phyloP scores from a whole-genome alignment of 2,329 filamentous ascomycete species.

The Pleochaeta shiraiana region DNA sequence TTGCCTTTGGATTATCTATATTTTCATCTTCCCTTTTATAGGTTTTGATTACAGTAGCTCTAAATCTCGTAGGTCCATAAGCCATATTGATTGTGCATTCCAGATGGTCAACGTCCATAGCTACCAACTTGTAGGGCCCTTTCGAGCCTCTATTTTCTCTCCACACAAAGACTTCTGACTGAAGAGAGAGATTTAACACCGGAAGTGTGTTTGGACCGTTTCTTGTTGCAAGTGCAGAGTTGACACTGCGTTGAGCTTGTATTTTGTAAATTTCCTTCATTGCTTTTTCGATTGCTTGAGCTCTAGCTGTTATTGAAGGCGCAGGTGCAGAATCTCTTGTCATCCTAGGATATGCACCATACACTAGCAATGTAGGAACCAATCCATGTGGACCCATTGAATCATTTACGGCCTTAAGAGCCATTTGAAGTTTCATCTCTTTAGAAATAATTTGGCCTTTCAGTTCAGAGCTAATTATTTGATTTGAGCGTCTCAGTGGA shows the following conservation, averaged over 20 bases:
- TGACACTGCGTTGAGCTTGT: not conserved
- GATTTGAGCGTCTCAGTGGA: not conserved
- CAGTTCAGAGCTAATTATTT: not conserved
- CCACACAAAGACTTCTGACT: not conserved
- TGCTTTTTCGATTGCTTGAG: slow-evolving; percentile 6
- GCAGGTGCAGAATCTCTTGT: not conserved
- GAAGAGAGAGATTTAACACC: not conserved
- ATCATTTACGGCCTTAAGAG: not conserved
- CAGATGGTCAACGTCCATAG: not conserved
- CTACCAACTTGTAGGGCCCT: slow-evolving; percentile 2
- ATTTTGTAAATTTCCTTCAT: slow-evolving; percentile 6
- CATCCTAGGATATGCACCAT: slow-evolving; percentile 2
- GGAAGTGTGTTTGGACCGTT: not conserved
- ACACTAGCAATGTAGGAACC: not conserved
- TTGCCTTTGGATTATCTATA: not conserved
- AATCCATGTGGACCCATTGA: not conserved
- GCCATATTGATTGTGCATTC: slow-evolving; percentile 3
- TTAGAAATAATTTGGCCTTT: not conserved
- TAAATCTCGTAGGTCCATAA: slow-evolving; percentile 3
- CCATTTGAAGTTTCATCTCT: slow-evolving; percentile 2
- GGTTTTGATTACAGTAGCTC: not conserved
- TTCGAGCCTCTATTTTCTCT: slow-evolving; percentile 6
- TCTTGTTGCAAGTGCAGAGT: not conserved
- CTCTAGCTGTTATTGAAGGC: not conserved
- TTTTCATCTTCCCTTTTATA: not conserved